phyloP scores from a whole-genome alignment of 176 grass and related monocot species.

The barley (Hordeum vulgare) region MorexV3_pseudomolecules_assembly NC_058523.1:518754171-518754670 shows the following conservation, averaged over 20 bases:
- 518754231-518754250: background rate
- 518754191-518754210: background rate
- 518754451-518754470: no score
- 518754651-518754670: no score
- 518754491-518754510: background rate
- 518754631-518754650: no score
- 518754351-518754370: background rate
- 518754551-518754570: background rate
- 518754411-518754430: background rate
- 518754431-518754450: background rate
- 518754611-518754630: background rate
- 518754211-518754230: background rate
- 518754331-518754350: background rate
- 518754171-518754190: conserved; percentile 21
- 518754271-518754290: background rate
- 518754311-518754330: background rate
- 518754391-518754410: background rate
- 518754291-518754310: background rate
- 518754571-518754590: background rate
- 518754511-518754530: background rate
- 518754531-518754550: background rate
- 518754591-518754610: background rate
- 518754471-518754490: background rate
- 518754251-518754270: conserved; percentile 5
- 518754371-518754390: background rate